Conservation (phyloP, 2,329 filamentous ascomycete species). For the Aspergillus costaricaensis region DNA sequence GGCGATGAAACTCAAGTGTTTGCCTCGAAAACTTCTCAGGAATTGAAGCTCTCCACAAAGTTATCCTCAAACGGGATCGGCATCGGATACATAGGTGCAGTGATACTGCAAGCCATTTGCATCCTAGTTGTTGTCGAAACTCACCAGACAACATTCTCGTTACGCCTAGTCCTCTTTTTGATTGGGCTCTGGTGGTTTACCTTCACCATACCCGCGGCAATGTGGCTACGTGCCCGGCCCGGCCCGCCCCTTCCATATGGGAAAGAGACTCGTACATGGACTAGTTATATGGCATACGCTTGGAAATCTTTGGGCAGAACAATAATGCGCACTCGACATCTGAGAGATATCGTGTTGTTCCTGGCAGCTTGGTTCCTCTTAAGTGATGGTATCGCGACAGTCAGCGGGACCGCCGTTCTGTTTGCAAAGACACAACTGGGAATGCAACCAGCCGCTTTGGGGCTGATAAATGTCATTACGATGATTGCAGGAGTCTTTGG, state of each 20-base stretch:
- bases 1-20: conserved; percentile 4
- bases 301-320: conserved; percentile 88
- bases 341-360: conserved; percentile 83
- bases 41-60: conserved; percentile 80
- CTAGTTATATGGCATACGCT: conserved; percentile 75
- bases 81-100: conserved; percentile 85
- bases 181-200: conserved; percentile 91
- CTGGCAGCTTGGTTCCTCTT: conserved; percentile 91
- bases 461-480: conserved; percentile 90
- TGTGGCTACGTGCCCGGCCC: conserved; percentile 85
- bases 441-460: conserved; percentile 85
- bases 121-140: conserved; percentile 75
- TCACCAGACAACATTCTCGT: conserved; percentile 77
- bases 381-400: conserved; percentile 91
- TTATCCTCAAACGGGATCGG: conserved; percentile 93
- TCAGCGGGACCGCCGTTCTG: conserved; percentile 88
- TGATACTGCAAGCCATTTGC: conserved; percentile 79
- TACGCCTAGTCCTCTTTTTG: conserved; percentile 81
- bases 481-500: conserved; percentile 82
- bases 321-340: conserved; percentile 68
- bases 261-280: conserved; percentile 54
- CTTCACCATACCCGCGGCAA: conserved; percentile 83
- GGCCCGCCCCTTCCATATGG: conserved; percentile 71
- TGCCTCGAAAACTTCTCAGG: conserved; percentile 52
- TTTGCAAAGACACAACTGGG: conserved; percentile 92